Percentiles rank a stretch among this genome's conserved stretches.
Evolutionary conservation across 2,329 filamentous ascomycete species (phyloP).

Genomic region (Botrytis pseudocinerea): DNA sequence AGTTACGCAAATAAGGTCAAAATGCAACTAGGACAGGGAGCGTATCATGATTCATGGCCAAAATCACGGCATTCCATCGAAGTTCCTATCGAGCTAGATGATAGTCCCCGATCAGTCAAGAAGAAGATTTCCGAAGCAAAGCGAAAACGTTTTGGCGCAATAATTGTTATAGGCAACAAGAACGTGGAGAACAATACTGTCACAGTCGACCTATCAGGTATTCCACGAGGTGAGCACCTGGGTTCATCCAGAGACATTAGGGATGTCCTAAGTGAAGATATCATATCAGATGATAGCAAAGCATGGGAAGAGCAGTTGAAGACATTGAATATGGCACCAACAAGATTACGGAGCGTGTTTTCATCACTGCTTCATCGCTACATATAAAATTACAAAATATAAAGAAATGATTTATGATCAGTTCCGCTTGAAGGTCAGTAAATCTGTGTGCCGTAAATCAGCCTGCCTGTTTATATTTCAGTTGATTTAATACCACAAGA

Average conservation of each 20-base stretch:
- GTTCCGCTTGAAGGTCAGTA: neutral
- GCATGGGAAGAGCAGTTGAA: constrained; percentile 14
- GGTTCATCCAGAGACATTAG: neutral
- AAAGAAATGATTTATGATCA: neutral
- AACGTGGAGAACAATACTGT: constrained; percentile 62
- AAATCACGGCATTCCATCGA: constrained; percentile 23
- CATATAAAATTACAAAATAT: constrained; percentile 14
- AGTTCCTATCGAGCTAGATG: constrained; percentile 69
- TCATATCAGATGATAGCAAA: constrained; percentile 1
- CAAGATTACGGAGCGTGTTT: neutral
- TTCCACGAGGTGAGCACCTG: constrained; percentile 30
- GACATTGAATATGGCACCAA: neutral
- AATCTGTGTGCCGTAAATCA: neutral
- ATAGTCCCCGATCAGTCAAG: constrained; percentile 59
- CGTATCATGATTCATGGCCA: constrained; percentile 29
- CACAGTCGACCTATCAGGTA: constrained; percentile 47
- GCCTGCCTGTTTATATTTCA: too few species aligned
- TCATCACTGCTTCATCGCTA: constrained; percentile 15
- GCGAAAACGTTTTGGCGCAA: constrained; percentile 68
- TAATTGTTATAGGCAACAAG: constrained; percentile 69
- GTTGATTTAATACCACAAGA: neutral
- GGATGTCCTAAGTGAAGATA: neutral
- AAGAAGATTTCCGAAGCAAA: constrained; percentile 75
- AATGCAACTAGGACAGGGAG: neutral
- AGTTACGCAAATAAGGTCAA: constrained; percentile 34